Conservation (phyloP, 164 flowering plant genomes). For the Stephania yunnanensis region DNA sequence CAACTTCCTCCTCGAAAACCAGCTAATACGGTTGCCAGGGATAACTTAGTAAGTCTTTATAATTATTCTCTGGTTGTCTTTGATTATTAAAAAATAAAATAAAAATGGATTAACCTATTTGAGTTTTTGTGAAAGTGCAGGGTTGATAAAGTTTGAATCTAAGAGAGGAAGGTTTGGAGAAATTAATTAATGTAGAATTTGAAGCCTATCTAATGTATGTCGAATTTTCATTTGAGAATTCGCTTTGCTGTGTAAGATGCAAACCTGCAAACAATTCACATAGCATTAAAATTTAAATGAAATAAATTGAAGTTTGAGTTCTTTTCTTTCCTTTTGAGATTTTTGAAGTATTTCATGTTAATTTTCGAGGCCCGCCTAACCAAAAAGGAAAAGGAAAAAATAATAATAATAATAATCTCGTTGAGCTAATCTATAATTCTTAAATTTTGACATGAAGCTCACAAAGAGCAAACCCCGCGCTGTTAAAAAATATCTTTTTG, state of each 20-base stretch:
- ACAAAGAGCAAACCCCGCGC: too few relatives aligned
- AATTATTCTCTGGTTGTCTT: not conserved
- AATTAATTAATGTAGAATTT: not conserved
- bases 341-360: too few relatives aligned
- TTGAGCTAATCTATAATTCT: too few relatives aligned
- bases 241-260: not conserved
- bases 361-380: too few relatives aligned
- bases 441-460: too few relatives aligned
- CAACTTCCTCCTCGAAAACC: slow-evolving; percentile 81
- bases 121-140: not conserved
- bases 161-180: not conserved
- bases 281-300: too few relatives aligned
- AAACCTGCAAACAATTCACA: not conserved
- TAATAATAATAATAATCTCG: too few relatives aligned
- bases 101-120: not conserved
- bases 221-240: not conserved
- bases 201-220: not conserved
- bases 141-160: not conserved
- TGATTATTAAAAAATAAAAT: not conserved
- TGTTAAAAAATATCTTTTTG: too few relatives aligned
- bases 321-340: too few relatives aligned
- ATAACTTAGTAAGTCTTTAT: slow-evolving; percentile 20
- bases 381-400: too few relatives aligned
- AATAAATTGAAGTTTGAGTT: too few relatives aligned
- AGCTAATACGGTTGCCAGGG: slow-evolving; percentile 46